These are phyloP conservation scores for Eucalyptus viminalis DNA, from an alignment of 345 rosid species.

Conservation along the genomic window DNA sequence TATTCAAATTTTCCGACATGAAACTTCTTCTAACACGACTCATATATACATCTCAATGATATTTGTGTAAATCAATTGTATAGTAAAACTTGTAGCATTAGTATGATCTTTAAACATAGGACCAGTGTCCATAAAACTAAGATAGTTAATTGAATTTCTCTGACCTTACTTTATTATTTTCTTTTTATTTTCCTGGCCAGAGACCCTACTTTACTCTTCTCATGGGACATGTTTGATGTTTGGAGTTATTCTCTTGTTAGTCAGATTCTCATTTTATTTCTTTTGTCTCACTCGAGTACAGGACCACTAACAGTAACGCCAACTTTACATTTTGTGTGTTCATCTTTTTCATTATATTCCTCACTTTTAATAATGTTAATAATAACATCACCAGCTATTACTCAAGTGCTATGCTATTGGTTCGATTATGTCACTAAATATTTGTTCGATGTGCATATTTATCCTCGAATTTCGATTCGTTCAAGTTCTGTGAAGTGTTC, in stretches of 20 bases:
- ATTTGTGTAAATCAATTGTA: neutral
- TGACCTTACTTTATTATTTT: neutral
- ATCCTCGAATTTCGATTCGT: neutral
- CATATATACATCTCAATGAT: neutral
- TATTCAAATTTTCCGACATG: neutral
- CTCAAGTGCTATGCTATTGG: neutral
- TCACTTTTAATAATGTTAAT: neutral
- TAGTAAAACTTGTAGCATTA: neutral
- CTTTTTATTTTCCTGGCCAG: neutral
- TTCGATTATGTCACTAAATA: neutral
- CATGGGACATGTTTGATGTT: neutral
- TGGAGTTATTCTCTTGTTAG: neutral
- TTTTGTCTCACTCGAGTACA: neutral
- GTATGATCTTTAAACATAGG: neutral
- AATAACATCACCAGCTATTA: neutral
- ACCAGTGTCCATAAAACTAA: neutral
- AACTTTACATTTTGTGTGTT: neutral
- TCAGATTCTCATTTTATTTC: neutral
- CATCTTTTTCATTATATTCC: neutral
- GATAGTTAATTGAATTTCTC: neutral
- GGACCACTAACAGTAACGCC: neutral
- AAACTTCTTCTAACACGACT: neutral
- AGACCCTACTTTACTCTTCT: neutral
- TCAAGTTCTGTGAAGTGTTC: neutral
- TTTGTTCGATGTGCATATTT: neutral